These are phyloP conservation scores for Mortierella sp. DNA, from an alignment of 371 early-diverging fungal genomes.

Conservation along the genomic window DNA sequence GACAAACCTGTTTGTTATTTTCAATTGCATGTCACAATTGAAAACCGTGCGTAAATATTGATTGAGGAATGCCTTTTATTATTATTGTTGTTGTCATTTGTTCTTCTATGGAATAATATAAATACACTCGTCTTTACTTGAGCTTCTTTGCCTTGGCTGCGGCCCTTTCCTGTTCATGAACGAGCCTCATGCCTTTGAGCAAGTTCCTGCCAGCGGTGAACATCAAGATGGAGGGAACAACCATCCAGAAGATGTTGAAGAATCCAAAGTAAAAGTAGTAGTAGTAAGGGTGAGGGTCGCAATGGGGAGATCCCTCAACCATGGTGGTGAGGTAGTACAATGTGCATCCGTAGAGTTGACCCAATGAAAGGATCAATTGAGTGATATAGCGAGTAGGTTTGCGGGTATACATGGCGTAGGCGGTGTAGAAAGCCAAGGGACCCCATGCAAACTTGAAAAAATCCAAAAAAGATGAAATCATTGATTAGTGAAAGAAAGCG, in stretches of 20 bases:
- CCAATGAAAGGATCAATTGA: slow-evolving; percentile 76
- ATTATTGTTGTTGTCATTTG: background rate
- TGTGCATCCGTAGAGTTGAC: slow-evolving; percentile 84
- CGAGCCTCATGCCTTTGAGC: slow-evolving; percentile 50
- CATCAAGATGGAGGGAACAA: slow-evolving; percentile 70
- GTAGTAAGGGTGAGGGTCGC: slow-evolving; percentile 77
- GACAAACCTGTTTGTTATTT: too few relatives aligned
- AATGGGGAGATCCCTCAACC: slow-evolving; percentile 73
- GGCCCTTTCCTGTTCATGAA: slow-evolving; percentile 12
- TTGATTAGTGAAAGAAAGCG: too few relatives aligned
- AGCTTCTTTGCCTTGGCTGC: slow-evolving; percentile 26
- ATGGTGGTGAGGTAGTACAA: slow-evolving; percentile 79
- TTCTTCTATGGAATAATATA: background rate
- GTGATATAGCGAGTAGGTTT: slow-evolving; percentile 76
- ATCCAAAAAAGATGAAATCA: background rate
- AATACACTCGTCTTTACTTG: slow-evolving; percentile 20
- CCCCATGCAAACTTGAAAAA: slow-evolving; percentile 78
- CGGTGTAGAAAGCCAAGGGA: slow-evolving; percentile 76
- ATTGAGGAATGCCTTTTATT: background rate
- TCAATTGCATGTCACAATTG: background rate
- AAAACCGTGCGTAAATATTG: background rate
- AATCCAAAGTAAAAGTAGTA: slow-evolving; percentile 84
- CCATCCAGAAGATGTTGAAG: slow-evolving; percentile 80
- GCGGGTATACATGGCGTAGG: slow-evolving; percentile 71
- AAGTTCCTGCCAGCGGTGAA: slow-evolving; percentile 58